Base-by-base conservation (phyloP, 1,284 basidiomycete genomes). In the Boletellus deceptivus region DNA sequence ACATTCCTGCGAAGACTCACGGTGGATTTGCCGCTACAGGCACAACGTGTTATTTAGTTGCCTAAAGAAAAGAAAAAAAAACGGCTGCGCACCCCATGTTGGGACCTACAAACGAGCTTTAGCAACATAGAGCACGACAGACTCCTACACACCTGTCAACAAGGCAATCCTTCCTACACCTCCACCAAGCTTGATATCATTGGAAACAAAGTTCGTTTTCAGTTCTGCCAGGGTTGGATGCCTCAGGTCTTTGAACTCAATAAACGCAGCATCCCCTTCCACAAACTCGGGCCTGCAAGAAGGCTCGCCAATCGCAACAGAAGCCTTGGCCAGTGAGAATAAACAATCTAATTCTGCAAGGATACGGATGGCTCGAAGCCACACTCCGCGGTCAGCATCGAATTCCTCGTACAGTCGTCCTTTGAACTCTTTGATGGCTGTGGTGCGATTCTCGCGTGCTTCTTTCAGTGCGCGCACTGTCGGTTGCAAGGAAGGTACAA, bases 301-400 rank as follows among this genome's bases (percentile, higher is more conserved):
- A 3, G 97, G 97, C 70, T 96, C 91, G 40, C 94, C 95, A 46
- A 99, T 82, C 11, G 92, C 91, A 31, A 75, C 70, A 1, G 95
- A 98, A 0, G 94, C 82, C 70, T 94, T 95, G 7, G 96, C 90
- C 44, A 99, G 75, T 59, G 92, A 94, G 63, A 97, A 83, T 29
- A 99, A 74, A 69, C 97, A 99, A 70, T 99, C 97, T 22, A 99
- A 75, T 72, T 98, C 85, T 46, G 94, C 82, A 58, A 92, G 75
- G 41, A 91, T 83, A 54, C 89, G 81, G 52, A 93, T 78, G 16
- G 85, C 82, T 22, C 86, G 83, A 53, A 91, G 72, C 92, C 90
- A 94, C 16, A 85, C 72, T 16, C 79, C 75, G 33, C 92, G 82
- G 61, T 97, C 92, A 7, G 80, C 75, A 64, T 95, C 92, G 65